These are phyloP conservation scores for Polytrichum commune DNA, from an alignment of 225 moss, liverwort and hornwort genomes.

Conservation along the genomic window DNA sequence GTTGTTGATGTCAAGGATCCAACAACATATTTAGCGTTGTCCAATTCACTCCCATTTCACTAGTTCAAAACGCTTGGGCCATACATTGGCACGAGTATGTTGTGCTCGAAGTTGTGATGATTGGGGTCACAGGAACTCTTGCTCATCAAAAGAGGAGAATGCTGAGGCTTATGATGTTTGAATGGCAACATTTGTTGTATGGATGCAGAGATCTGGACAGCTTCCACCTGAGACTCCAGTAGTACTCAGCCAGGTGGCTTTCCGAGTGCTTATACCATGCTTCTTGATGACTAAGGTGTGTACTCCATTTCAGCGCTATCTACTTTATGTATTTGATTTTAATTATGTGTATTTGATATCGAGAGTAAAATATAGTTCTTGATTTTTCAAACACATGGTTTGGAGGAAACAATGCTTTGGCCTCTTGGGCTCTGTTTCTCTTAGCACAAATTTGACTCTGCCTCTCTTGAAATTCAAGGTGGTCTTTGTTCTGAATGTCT, in stretches of 20 bases:
- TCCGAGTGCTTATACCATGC: conserved; percentile 83
- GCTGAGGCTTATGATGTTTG: conserved; percentile 45
- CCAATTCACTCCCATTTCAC: too few species aligned
- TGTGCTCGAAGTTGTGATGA: too few species aligned
- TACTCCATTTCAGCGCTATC: conserved; percentile 4
- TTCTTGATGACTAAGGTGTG: conserved; percentile 81
- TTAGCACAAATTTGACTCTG: too few species aligned
- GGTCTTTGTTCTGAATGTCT: conserved; percentile 1
- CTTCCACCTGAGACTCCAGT: conserved; percentile 82
- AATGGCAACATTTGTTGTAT: conserved; percentile 87
- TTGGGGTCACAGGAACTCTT: background rate
- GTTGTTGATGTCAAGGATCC: too few species aligned
- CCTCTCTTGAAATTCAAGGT: background rate
- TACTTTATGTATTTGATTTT: background rate
- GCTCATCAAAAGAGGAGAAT: background rate
- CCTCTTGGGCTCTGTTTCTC: too few species aligned
- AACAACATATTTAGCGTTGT: too few species aligned
- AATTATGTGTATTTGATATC: too few species aligned
- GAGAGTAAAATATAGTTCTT: too few species aligned
- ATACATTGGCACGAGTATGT: too few species aligned
- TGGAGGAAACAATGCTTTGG: too few species aligned
- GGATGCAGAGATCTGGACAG: conserved; percentile 91
- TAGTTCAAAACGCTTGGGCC: too few species aligned
- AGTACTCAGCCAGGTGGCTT: conserved; percentile 86
- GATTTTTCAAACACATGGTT: too few species aligned